Conservation (phyloP, 257 asterid genomes). For the Asclepias syriaca region DNA sequence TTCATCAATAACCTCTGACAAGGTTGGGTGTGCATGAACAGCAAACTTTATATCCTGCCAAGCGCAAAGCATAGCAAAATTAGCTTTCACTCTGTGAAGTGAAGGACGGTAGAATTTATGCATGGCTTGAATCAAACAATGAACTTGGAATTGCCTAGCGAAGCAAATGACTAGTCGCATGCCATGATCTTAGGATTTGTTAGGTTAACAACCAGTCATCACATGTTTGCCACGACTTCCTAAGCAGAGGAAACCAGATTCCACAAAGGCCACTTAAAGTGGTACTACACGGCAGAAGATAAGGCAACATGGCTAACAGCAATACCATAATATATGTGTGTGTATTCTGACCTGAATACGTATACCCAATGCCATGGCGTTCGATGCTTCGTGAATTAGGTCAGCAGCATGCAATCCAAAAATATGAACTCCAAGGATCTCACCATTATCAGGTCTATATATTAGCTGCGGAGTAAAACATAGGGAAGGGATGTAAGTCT, state of each 20-base stretch:
- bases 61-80: neutral
- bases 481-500: neutral
- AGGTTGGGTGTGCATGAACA: conserved; percentile 54
- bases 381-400: conserved; percentile 69
- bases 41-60: conserved; percentile 43
- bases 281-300: neutral
- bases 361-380: conserved; percentile 62
- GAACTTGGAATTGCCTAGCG: neutral
- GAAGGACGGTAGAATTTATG: neutral
- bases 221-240: neutral
- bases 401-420: conserved; percentile 75
- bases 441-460: conserved; percentile 70
- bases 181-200: neutral
- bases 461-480: conserved; percentile 45
- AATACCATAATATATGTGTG: neutral
- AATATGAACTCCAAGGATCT: conserved; percentile 75
- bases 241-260: neutral
- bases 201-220: neutral
- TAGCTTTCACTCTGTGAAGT: neutral
- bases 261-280: neutral
- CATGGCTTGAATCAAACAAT: neutral
- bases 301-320: neutral
- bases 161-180: too few relatives aligned
- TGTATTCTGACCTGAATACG: conserved; percentile 38
- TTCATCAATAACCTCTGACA: conserved; percentile 50